phyloP scores from a whole-genome alignment of 139 green algal species.

The Tetraselmis chui region DNA sequence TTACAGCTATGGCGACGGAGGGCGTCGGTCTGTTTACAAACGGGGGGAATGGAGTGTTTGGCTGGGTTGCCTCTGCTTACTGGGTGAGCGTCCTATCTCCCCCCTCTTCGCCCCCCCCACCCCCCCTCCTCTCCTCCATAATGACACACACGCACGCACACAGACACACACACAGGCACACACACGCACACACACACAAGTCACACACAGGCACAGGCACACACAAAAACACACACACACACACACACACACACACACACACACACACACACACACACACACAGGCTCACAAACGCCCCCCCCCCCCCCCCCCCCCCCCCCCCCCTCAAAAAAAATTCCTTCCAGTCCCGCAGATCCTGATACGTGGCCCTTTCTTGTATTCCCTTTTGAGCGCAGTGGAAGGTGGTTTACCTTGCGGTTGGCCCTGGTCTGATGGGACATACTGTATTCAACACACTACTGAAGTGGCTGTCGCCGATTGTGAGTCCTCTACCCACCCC shows the following conservation, averaged over 20 bases:
- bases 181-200: too few relatives aligned
- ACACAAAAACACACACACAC: too few relatives aligned
- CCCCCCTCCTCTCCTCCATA: too few relatives aligned
- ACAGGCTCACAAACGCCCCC: not conserved
- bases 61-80: conserved; percentile 31
- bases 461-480: conserved; percentile 5
- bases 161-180: too few relatives aligned
- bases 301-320: too few relatives aligned
- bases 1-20: conserved; percentile 25
- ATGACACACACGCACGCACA: too few relatives aligned
- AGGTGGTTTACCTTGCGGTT: conserved; percentile 58
- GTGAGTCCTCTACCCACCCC: not conserved
- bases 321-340: too few relatives aligned
- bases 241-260: too few relatives aligned
- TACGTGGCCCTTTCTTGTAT: not conserved
- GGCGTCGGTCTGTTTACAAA: conserved; percentile 12
- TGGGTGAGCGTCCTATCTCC: not conserved
- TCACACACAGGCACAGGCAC: too few relatives aligned
- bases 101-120: not conserved
- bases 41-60: conserved; percentile 39
- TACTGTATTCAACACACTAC: conserved; percentile 56
- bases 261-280: too few relatives aligned
- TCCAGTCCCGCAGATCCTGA: too few relatives aligned
- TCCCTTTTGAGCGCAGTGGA: not conserved
- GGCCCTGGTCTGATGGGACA: conserved; percentile 67